Percentiles rank a stretch among this genome's conserved stretches.
Evolutionary conservation across 2,329 filamentous ascomycete species (phyloP).

Genomic region (Fusarium albosuccineum): DNA sequence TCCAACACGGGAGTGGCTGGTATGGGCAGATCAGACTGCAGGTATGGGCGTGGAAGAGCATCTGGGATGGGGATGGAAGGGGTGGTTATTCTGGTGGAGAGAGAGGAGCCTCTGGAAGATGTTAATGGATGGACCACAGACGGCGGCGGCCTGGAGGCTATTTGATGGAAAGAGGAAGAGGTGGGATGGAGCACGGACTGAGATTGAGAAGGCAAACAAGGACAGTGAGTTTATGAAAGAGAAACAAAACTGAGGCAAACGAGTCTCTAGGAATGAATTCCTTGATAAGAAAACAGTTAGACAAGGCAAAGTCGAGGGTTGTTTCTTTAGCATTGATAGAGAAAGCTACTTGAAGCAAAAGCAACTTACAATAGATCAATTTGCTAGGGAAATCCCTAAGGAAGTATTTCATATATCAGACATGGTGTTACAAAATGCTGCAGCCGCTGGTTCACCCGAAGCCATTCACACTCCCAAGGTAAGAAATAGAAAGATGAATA

Average conservation of each 20-base stretch:
- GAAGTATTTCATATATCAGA: too few relatives aligned
- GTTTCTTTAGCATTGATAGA: too few relatives aligned
- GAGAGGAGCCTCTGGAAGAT: constrained; percentile 55
- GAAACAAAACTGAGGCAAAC: background rate
- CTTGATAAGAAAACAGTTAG: too few relatives aligned
- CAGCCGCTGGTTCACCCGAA: too few relatives aligned
- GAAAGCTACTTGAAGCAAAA: too few relatives aligned
- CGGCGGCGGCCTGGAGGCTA: constrained; percentile 19
- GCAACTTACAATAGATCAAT: too few relatives aligned
- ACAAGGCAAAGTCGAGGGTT: too few relatives aligned
- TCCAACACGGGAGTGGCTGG: constrained; percentile 40
- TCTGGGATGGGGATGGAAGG: constrained; percentile 55
- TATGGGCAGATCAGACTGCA: constrained; percentile 50
- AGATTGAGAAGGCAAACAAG: background rate
- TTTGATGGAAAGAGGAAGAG: background rate
- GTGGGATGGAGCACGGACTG: background rate
- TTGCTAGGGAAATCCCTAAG: too few relatives aligned
- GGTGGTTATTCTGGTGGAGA: constrained; percentile 56
- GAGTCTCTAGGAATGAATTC: too few relatives aligned
- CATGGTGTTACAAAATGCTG: too few relatives aligned
- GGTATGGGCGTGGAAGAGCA: constrained; percentile 56
- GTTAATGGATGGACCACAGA: constrained; percentile 46
- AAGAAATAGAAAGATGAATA: too few relatives aligned
- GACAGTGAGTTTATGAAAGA: background rate
- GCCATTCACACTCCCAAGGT: too few relatives aligned